Evolutionary conservation across 31 red algal species (phyloP), one percentile per base, ranked within the genome.

Genomic region (Asparagopsis taxiformis): DNA sequence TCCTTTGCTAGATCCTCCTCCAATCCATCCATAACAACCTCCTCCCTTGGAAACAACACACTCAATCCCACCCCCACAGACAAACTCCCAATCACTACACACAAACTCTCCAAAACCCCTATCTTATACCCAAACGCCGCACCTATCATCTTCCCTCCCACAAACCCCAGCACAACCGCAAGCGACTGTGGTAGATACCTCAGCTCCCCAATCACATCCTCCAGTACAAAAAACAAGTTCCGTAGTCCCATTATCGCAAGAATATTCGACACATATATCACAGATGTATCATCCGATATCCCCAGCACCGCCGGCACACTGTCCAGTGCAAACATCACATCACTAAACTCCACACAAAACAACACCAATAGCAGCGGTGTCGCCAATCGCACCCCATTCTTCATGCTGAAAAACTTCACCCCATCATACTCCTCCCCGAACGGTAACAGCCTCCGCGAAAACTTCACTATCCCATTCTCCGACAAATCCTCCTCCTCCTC

Each of bases 261-360:
- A n/a, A 93, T 62, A 46, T 89, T 93, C 26, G 48, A 59, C 48
- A 59, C 37, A 54, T 93, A 93, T n/a, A 93, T 55, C 8, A 93
- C 84, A 19, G 54, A 34, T 1, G 57, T 35, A 61, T 89, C 76
- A 11, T 60, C 30, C 11, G 84, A 86, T 39, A 93, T 77, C 24
- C 84, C 82, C 31, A 93, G 39, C 11, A 89, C 76, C 23, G 89
- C 89, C 11, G 89, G 89, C 32, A 93, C 77, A 9, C 59, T 71
- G 53, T 93, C 89, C 34, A 93, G 49, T 37, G 89, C 89, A 64
- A 93, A 93, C 21, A 93, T 62, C 37, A 93, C 89, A 31, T 93
- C 89, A 20, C 59, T 75, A 3, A 93, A 36, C 32, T 93, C 89
- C 15, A 93, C 62, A 17, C 43, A 59, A 17, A 93, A 6, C 17